Evolutionary conservation across 441 rosid species (phyloP).

Genomic region (Populus hybrid): DNA sequence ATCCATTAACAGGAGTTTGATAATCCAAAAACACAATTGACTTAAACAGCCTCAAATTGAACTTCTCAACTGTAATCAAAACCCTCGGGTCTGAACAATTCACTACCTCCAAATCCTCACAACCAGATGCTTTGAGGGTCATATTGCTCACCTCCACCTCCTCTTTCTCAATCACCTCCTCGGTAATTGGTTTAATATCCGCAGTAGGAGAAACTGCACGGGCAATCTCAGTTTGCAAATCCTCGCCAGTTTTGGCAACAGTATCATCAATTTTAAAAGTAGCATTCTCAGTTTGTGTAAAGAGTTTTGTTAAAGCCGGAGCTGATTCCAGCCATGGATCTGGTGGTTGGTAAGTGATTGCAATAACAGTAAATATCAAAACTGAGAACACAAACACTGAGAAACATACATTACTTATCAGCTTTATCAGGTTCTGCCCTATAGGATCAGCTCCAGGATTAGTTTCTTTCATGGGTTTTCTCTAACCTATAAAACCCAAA

Average conservation of each 20-base stretch:
- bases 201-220: conserved; percentile 33
- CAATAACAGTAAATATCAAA: conserved; percentile 75
- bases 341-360: conserved; percentile 92
- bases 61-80: conserved; percentile 64
- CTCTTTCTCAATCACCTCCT: conserved; percentile 55
- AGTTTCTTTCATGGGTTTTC: conserved; percentile 63
- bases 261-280: conserved; percentile 75
- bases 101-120: conserved; percentile 53
- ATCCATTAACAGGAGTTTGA: conserved; percentile 71
- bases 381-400: conserved; percentile 88
- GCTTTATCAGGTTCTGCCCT: conserved; percentile 77
- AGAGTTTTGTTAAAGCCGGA: conserved; percentile 76
- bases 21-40: conserved; percentile 73
- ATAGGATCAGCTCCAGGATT: conserved; percentile 61
- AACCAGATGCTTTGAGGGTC: conserved; percentile 45
- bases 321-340: conserved; percentile 99
- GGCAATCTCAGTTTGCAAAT: conserved; percentile 28
- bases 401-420: conserved; percentile 86
- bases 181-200: conserved; percentile 44
- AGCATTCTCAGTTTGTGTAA: conserved; percentile 68
- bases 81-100: conserved; percentile 89
- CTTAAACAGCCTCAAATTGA: conserved; percentile 67
- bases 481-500: conserved; percentile 21
- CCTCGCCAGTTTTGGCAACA: conserved; percentile 77
- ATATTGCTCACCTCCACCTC: conserved; percentile 49